phyloP scores from a whole-genome alignment of 192 early-diverging fungal genomes.

The Entomortierella parvispora region DNA sequence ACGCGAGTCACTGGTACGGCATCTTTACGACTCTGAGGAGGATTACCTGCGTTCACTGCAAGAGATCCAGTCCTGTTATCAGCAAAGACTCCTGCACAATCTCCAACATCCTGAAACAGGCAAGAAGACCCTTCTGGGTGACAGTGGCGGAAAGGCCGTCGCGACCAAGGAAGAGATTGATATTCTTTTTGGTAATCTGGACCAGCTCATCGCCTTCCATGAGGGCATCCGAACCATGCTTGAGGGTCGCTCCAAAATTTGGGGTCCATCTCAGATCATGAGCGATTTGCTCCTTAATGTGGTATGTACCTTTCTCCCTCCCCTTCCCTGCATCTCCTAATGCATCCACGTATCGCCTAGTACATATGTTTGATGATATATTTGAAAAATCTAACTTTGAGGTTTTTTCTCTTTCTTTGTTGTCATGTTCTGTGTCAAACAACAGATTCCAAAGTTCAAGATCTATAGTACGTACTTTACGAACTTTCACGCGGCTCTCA shows the following conservation, averaged over 20 bases:
- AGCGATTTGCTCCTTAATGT: slow-evolving; percentile 34
- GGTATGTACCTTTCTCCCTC: slow-evolving; percentile 6
- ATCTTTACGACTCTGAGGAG: slow-evolving; percentile 49
- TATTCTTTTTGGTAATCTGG: slow-evolving; percentile 37
- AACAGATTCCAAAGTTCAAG: slow-evolving; percentile 46
- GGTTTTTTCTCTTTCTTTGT: neutral
- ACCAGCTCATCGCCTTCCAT: slow-evolving; percentile 35
- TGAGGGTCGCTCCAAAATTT: slow-evolving; percentile 49
- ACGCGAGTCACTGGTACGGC: slow-evolving; percentile 43
- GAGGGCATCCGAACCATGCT: slow-evolving; percentile 29
- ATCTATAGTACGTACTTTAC: slow-evolving; percentile 47
- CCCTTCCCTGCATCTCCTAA: neutral
- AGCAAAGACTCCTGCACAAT: slow-evolving; percentile 21
- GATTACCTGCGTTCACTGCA: slow-evolving; percentile 42
- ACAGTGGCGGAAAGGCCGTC: slow-evolving; percentile 14
- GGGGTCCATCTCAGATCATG: slow-evolving; percentile 51
- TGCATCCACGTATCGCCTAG: too few relatives aligned
- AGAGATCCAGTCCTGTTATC: slow-evolving; percentile 42
- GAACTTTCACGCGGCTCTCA: slow-evolving; percentile 38
- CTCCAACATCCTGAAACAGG: slow-evolving; percentile 15
- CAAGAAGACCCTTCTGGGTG: slow-evolving; percentile 17
- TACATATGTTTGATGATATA: too few relatives aligned
- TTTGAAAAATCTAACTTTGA: too few relatives aligned
- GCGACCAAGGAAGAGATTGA: slow-evolving; percentile 42
- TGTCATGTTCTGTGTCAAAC: neutral